These are phyloP conservation scores for Eremochloa ophiuroides DNA, from an alignment of 176 grass and related monocot genomes.

Conservation along the genomic window DNA sequence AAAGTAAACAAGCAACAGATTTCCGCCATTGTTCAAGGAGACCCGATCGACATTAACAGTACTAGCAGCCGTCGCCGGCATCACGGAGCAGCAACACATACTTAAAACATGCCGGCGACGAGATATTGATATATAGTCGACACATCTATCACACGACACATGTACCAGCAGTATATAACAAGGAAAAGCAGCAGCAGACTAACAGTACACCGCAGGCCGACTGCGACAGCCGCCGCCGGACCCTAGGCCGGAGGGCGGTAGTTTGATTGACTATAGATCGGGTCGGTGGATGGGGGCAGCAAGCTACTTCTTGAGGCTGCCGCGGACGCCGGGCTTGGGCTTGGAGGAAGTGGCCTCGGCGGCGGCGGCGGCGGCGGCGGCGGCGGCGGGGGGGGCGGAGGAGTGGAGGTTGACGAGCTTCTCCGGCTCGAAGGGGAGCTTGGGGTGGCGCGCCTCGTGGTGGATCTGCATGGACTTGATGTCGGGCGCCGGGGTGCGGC, in stretches of 20 bases:
- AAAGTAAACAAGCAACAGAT: not conserved
- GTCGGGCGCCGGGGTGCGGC: constrained; percentile 75
- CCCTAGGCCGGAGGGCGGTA: not conserved
- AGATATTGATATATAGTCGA: constrained; percentile 6
- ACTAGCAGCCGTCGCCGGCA: constrained; percentile 21
- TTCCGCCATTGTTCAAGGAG: not conserved
- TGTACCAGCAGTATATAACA: constrained; percentile 14
- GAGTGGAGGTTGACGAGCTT: constrained; percentile 85
- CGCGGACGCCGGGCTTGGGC: constrained; percentile 68
- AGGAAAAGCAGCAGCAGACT: not conserved
- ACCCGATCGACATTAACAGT: not conserved
- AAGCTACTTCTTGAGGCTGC: constrained; percentile 83
- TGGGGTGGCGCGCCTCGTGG: constrained; percentile 90
- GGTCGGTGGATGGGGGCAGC: not conserved
- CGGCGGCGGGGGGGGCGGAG: not conserved
- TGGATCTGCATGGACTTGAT: constrained; percentile 99
- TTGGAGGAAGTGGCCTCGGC: constrained; percentile 28
- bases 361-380: not conserved
- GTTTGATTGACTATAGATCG: constrained; percentile 8
- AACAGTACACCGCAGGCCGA: not conserved
- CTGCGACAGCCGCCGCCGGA: not conserved
- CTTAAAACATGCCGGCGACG: constrained; percentile 10
- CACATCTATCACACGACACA: constrained; percentile 35
- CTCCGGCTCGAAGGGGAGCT: constrained; percentile 78
- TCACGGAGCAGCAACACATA: constrained; percentile 21